phyloP scores from a whole-genome alignment of 768 basidiomycete genomes.

The Pulveroboletus ravenelii region DNA sequence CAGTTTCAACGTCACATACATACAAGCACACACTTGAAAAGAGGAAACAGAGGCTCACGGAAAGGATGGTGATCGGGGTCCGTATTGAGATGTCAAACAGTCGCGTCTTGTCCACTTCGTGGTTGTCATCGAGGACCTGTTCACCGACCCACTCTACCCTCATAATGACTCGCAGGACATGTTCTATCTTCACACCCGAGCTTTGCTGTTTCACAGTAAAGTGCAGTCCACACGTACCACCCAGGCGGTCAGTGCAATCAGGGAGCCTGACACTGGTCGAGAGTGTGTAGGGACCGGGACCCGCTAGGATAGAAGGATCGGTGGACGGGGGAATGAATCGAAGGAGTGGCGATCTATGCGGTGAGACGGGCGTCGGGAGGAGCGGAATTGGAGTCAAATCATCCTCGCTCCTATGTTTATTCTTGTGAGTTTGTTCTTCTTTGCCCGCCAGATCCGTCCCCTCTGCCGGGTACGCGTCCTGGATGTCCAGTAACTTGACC shows the following conservation, averaged over 20 bases:
- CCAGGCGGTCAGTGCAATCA: constrained; percentile 5
- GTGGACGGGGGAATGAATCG: constrained; percentile 7
- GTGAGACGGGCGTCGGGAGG: constrained; percentile 28
- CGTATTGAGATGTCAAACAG: constrained; percentile 86
- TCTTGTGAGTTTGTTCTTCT: constrained; percentile 6
- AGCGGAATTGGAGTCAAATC: constrained; percentile 14
- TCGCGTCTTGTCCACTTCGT: constrained; percentile 70
- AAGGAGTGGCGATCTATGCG: constrained; percentile 27
- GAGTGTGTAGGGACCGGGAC: constrained; percentile 25
- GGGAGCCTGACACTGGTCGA: constrained; percentile 16
- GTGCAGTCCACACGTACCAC: constrained; percentile 41
- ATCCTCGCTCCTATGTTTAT: constrained; percentile 11
- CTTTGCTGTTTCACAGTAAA: constrained; percentile 68
- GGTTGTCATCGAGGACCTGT: constrained; percentile 49
- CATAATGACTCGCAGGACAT: constrained; percentile 75
- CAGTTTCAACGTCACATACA: neutral
- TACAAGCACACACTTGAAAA: no score
- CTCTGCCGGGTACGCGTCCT: constrained; percentile 15
- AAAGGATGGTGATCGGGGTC: constrained; percentile 82
- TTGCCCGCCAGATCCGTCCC: constrained; percentile 2
- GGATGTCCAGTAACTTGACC: constrained; percentile 17
- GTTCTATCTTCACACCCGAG: constrained; percentile 68
- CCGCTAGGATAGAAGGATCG: constrained; percentile 22
- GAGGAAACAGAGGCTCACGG: constrained; percentile 48
- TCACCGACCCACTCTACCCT: constrained; percentile 74